These are phyloP conservation scores for Nannochloris sp. DNA, from an alignment of 139 green algal species.

Conservation along the genomic window DNA sequence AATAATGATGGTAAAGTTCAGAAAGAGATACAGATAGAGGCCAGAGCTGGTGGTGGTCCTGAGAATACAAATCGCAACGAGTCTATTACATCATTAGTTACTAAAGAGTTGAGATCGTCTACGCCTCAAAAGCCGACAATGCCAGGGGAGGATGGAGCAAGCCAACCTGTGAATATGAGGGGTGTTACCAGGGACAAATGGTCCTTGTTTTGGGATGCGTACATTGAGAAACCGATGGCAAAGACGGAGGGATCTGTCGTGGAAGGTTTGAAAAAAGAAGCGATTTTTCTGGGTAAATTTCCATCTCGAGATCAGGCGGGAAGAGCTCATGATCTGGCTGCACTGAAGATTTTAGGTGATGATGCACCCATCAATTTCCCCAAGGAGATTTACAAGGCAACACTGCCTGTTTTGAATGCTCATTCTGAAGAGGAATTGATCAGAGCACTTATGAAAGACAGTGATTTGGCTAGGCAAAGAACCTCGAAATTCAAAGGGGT, in stretches of 20 bases:
- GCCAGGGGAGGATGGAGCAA: background rate
- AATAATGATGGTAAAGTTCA: background rate
- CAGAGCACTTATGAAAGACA: constrained; percentile 17
- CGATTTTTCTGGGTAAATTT: constrained; percentile 23
- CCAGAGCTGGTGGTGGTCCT: background rate
- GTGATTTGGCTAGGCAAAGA: constrained; percentile 5
- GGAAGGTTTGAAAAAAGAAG: constrained; percentile 6
- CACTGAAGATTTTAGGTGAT: constrained; percentile 16
- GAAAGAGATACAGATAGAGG: background rate
- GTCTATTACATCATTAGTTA: constrained; percentile 16
- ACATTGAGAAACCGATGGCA: background rate
- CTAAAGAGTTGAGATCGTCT: constrained; percentile 8
- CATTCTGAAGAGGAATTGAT: constrained; percentile 16
- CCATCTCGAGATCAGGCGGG: constrained; percentile 17
- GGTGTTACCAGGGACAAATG: constrained; percentile 14
- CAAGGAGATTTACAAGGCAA: background rate
- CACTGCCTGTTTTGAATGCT: constrained; percentile 11
- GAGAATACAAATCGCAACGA: background rate
- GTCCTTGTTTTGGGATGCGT: constrained; percentile 24
- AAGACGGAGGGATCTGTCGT: background rate
- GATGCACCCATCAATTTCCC: constrained; percentile 17
- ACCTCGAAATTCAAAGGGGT: constrained; percentile 23
- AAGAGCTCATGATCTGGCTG: constrained; percentile 17
- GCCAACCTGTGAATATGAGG: background rate
- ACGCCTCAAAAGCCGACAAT: background rate